Conservation (phyloP, 805 yeast genomes). For the Saturnispora quitensis region DNA sequence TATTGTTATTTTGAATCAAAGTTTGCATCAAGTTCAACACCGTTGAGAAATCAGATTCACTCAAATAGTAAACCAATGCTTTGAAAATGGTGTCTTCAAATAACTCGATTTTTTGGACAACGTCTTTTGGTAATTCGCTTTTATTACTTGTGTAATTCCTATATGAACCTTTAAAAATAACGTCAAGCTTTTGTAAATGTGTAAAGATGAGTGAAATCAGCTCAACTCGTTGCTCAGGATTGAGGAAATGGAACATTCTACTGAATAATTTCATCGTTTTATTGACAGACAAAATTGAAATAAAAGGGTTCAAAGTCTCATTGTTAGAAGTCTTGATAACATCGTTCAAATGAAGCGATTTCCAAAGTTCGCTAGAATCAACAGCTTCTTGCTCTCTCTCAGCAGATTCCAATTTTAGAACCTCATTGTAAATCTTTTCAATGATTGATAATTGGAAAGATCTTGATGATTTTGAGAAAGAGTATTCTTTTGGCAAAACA, state of each 20-base stretch:
- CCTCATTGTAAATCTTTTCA: conserved; percentile 70
- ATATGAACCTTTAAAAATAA: conserved; percentile 72
- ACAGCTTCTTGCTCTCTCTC: conserved; percentile 49
- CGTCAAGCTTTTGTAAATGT: conserved; percentile 69
- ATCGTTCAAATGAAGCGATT: conserved; percentile 64
- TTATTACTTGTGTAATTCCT: conserved; percentile 40
- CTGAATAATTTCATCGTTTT: conserved; percentile 87
- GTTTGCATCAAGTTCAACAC: conserved; percentile 68
- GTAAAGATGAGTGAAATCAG: conserved; percentile 71
- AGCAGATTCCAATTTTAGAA: conserved; percentile 69
- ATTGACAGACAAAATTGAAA: conserved; percentile 72
- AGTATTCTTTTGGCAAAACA: conserved; percentile 25
- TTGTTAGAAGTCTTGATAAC: conserved; percentile 38
- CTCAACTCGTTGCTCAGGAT: conserved; percentile 66
- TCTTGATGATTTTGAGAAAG: conserved; percentile 31
- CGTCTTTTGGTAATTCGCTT: conserved; percentile 43
- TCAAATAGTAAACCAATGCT: conserved; percentile 71
- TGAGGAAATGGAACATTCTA: conserved; percentile 75
- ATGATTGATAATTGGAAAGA: conserved; percentile 55
- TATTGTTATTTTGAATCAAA: conserved; percentile 60
- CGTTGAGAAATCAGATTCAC: conserved; percentile 72
- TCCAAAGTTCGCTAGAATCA: conserved; percentile 54
- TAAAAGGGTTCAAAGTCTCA: conserved; percentile 68
- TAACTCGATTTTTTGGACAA: conserved; percentile 55
- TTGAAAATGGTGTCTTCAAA: conserved; percentile 78